Base-by-base conservation (phyloP, 2,329 filamentous ascomycete genomes). In the Xylariales sp. region DNA sequence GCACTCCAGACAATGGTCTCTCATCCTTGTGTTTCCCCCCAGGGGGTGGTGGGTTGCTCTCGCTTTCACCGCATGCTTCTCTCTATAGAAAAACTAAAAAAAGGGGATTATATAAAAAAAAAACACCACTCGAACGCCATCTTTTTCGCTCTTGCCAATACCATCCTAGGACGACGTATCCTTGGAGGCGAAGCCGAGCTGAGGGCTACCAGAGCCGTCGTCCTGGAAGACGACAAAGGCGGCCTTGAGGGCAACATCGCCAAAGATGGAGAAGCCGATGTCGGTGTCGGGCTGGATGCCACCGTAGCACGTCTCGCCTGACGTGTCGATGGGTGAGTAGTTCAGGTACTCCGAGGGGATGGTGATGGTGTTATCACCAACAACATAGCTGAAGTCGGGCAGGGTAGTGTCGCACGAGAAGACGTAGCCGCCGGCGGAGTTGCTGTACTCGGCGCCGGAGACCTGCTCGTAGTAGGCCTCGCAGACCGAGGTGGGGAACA, bases 291-390 rank as follows among this genome's bases (percentile, higher is more conserved):
- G 38, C 37, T 40, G 37, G 25, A 87, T 70, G 33, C 81, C 82
- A 41, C 83, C 83, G 51, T 70, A 84, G 70, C 82, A 85, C 25
- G 41, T 65, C 4, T 50, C 54, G 8, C 53, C 61, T 44, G 65
- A 63, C 16, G 53, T 61, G 15, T 66, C 67, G 29, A 67, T 57
- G 17, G 63, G 55, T 1, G 70, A 61, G 54, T 72, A 80, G 46
- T 67, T 70, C 41, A 80, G 60, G 47, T 67, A 64, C 10, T 59
- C 43, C 5, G 72, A 72, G 2, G 71, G 66, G 15, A 81, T 64
- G 28, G 64, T 74, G 32, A 70, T 69, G 44, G 65, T 59, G 39
- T 66, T 57, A 32, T 52, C 51, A 11, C 67, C 72, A 24, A 79
- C 59, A 4, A 65, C 63, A 45, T 78, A 65, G 13, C 61, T 61